Percentiles rank a stretch among this genome's conserved stretches.
These are phyloP conservation scores for Fusarium scirpi DNA, from an alignment of 2,329 filamentous ascomycete species.

Conservation along the genomic window DNA sequence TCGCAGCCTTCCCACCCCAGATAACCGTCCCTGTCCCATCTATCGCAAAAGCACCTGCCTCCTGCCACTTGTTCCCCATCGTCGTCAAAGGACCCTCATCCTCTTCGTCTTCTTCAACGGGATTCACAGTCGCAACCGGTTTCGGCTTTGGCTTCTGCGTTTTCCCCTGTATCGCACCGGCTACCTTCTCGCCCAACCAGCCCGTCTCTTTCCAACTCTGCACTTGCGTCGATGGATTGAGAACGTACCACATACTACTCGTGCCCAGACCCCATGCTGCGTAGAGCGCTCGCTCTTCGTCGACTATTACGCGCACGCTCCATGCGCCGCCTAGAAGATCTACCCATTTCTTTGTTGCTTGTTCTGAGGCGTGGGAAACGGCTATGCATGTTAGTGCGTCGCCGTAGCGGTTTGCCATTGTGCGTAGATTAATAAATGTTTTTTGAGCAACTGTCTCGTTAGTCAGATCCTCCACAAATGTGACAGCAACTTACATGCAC, in stretches of 20 bases:
- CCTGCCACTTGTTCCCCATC: constrained; percentile 69
- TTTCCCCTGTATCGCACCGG: constrained; percentile 57
- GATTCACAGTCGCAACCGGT: background rate
- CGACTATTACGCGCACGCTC: constrained; percentile 67
- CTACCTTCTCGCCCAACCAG: constrained; percentile 65
- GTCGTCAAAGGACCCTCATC: constrained; percentile 56
- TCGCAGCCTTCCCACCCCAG: constrained; percentile 62
- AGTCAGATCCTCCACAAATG: background rate
- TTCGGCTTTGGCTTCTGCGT: constrained; percentile 36
- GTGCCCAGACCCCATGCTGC: constrained; percentile 70
- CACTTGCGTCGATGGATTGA: constrained; percentile 65
- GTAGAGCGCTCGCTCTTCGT: constrained; percentile 68
- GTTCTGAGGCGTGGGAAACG: constrained; percentile 68
- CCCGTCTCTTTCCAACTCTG: constrained; percentile 67
- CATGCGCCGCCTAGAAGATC: constrained; percentile 68
- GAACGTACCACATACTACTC: constrained; percentile 62
- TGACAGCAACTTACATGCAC: constrained; percentile 60
- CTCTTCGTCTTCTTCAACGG: constrained; percentile 36
- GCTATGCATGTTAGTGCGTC: constrained; percentile 66
- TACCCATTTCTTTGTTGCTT: constrained; percentile 68
- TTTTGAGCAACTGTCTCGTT: constrained; percentile 63
- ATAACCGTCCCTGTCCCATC: constrained; percentile 63
- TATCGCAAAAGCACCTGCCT: constrained; percentile 64
- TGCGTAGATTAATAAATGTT: constrained; percentile 67
- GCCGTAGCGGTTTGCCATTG: constrained; percentile 65